A percentile compares a stretch with the other conserved stretches of the same genome.
Evolutionary conservation across 179 eudicot species (phyloP).

Genomic region (Corrigiola litoralis): DNA sequence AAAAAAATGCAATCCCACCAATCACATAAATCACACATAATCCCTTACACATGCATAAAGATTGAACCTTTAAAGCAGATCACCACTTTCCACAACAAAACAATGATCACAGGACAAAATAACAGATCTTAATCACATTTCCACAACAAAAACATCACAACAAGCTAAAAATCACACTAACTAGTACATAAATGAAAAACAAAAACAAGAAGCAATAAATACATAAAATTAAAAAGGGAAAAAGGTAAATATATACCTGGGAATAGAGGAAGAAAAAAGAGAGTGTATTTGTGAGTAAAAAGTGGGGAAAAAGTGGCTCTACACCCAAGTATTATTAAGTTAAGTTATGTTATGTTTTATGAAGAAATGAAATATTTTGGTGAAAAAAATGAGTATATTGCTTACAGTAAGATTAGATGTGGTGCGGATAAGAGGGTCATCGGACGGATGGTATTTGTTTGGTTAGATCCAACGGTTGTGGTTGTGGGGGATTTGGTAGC

Average conservation of each 20-base stretch:
- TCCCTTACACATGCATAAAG: not conserved
- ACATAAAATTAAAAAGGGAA: not conserved
- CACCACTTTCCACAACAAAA: too few relatives aligned
- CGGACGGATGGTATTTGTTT: not conserved
- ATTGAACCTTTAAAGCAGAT: not conserved
- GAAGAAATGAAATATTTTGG: not conserved
- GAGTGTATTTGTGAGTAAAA: not conserved
- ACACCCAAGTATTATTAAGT: not conserved
- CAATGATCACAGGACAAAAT: too few relatives aligned
- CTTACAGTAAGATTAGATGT: too few relatives aligned
- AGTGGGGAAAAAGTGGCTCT: conserved; percentile 8
- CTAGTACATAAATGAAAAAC: not conserved
- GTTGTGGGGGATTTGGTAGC: conserved; percentile 1
- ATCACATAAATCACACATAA: not conserved
- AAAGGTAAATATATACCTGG: conserved; percentile 12
- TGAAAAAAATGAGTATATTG: not conserved
- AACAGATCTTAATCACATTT: not conserved
- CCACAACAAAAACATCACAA: too few relatives aligned
- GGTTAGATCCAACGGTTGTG: conserved; percentile 13
- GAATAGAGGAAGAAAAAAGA: not conserved
- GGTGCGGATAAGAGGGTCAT: not conserved
- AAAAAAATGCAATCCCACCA: not conserved
- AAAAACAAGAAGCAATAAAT: not conserved
- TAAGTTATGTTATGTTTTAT: too few relatives aligned
- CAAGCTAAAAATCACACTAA: not conserved